Base-by-base conservation (phyloP, 73 alveolate species). In the Paramecium primaurelia region DNA sequence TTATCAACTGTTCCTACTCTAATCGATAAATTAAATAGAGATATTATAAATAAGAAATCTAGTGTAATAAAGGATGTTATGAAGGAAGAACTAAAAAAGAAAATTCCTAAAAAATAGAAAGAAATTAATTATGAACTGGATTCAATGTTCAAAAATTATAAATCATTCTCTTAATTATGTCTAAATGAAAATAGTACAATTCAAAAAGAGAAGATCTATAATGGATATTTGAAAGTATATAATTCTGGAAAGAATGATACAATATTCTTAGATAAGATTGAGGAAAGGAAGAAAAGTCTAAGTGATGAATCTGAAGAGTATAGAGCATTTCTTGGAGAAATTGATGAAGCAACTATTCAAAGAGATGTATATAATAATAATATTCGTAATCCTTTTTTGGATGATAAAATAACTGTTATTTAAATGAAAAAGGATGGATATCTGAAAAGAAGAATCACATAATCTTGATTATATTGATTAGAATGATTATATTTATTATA, bases 321-420 rank as follows among this genome's bases (percentile, higher is more conserved):
- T 71, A 3, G 32, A 6, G 54, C 32, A 34, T 71, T 71, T 34
- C 30, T 71, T 12, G 54, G 38, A 32, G 47, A 71, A 71, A 16
- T 71, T 22, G 86, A 71, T 34, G 58, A 71, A 38, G 86, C 47
- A 30, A 38, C 26, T 12, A 71, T 71, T 8, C 32, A 71, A 71
- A 34, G 54, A 14, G 86, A 71, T 71, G 86, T 71, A 32, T 71
- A 71, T 26, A 26, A 71, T 32, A 32, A 28, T 71, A 71, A 71
- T 34, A n/a, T 71, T 30, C 32, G 86, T 32, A 71, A 71, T 71
- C 86, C 86, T 0, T 71, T 71, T 34, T 11, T 71, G 7, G 86
- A 71, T 32, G 86, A 71, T 71, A 71, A 71, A 71, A 34, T 71
- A 30, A 71, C 86, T 71, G 86, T 71, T 25, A 71, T 8, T 16